Percentiles rank a stretch among this genome's conserved stretches.
These are phyloP conservation scores for Flammula alnicola DNA, from an alignment of 1,284 basidiomycete species.

Conservation along the genomic window DNA sequence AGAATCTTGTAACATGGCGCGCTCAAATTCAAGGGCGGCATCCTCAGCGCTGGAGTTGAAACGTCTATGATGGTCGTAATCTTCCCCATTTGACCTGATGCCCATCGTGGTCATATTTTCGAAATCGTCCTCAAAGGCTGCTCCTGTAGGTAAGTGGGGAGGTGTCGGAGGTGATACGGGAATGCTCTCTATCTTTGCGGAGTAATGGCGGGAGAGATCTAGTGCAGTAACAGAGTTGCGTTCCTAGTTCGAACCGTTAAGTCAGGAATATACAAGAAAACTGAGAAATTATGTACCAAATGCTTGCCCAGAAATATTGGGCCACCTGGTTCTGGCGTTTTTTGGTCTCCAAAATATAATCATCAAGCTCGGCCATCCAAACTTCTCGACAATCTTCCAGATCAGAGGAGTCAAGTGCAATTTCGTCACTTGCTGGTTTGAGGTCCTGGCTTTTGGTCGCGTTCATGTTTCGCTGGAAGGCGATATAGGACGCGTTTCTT, in stretches of 20 bases:
- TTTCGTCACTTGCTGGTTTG: conserved; percentile 45
- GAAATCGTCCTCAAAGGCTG: conserved; percentile 44
- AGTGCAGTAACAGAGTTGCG: conserved; percentile 66
- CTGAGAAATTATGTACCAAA: conserved; percentile 48
- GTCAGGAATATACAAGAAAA: conserved; percentile 15
- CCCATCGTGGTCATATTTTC: conserved; percentile 26
- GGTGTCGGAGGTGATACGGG: conserved; percentile 55
- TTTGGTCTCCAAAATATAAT: conserved; percentile 72
- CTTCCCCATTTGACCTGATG: conserved; percentile 24
- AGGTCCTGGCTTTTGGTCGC: conserved; percentile 20
- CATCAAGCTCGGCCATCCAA: conserved; percentile 69
- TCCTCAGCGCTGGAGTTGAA: conserved; percentile 39
- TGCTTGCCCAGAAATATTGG: conserved; percentile 68
- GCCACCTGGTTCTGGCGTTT: conserved; percentile 72
- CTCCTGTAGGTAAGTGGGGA: conserved; percentile 35
- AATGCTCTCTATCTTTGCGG: conserved; percentile 64
- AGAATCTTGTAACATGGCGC: conserved; percentile 39
- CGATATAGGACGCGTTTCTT: conserved; percentile 30
- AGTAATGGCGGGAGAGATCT: conserved; percentile 67
- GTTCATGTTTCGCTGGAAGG: conserved; percentile 26
- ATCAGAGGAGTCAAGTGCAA: conserved; percentile 67
- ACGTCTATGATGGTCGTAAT: conserved; percentile 27
- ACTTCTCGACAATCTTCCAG: conserved; percentile 77
- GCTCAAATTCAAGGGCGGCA: conserved; percentile 43
- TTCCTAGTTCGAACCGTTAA: conserved; percentile 47